Percentiles rank a stretch among this genome's conserved stretches.
These are phyloP conservation scores for Purshia tridentata DNA, from an alignment of 306 rosid species.

Conservation along the genomic window DNA sequence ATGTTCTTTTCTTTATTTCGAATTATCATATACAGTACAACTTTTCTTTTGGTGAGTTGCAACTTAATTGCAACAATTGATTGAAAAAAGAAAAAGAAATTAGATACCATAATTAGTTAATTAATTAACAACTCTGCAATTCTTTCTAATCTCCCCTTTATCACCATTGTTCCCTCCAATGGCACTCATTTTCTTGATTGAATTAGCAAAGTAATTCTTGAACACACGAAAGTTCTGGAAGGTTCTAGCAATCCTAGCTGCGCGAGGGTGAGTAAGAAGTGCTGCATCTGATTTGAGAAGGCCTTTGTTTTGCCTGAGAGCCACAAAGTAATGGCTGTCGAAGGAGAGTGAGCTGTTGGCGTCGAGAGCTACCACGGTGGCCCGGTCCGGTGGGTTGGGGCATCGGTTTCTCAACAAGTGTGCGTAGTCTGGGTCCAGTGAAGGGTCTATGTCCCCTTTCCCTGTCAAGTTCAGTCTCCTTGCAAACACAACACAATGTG, in stretches of 20 bases:
- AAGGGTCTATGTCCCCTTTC: constrained; percentile 35
- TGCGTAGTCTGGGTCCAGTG: constrained; percentile 22
- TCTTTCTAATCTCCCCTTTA: constrained; percentile 50
- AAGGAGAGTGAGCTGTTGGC: constrained; percentile 35
- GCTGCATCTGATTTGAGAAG: constrained; percentile 61
- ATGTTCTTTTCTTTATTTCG: no score
- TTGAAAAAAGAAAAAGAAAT: no score
- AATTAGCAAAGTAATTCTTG: constrained; percentile 37
- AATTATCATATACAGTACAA: no score
- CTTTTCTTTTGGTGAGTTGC: no score
- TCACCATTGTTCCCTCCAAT: constrained; percentile 38
- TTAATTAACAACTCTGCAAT: constrained; percentile 52
- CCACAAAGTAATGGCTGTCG: constrained; percentile 37
- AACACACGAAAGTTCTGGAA: constrained; percentile 34
- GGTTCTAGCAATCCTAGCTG: constrained; percentile 11
- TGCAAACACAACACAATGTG: constrained; percentile 29
- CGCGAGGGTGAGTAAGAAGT: constrained; percentile 30
- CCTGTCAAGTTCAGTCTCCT: constrained; percentile 45
- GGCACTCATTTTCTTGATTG: constrained; percentile 63
- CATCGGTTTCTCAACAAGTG: constrained; percentile 11
- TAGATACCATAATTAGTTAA: no score
- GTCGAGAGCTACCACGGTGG: constrained; percentile 41
- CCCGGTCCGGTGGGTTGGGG: constrained; percentile 6
- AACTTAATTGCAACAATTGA: no score
- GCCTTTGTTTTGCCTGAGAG: constrained; percentile 41